phyloP scores from a whole-genome alignment of 805 yeast species.

The Metschnikowia matae region DNA sequence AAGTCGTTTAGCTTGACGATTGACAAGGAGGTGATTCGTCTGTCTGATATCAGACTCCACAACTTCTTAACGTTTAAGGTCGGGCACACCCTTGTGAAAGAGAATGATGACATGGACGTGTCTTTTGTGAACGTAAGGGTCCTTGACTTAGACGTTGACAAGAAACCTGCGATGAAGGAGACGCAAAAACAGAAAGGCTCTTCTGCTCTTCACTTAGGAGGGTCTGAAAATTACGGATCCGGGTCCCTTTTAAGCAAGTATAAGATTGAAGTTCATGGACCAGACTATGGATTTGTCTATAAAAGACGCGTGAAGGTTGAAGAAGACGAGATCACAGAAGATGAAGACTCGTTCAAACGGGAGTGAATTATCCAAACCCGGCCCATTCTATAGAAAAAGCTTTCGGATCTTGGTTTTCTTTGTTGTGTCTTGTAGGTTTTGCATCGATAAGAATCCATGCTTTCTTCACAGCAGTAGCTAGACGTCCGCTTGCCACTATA shows the following conservation, averaged over 20 bases:
- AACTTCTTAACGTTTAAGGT: slow-evolving; percentile 29
- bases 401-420: slow-evolving; percentile 17
- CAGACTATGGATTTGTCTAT: slow-evolving; percentile 16
- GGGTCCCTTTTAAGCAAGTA: slow-evolving; percentile 37
- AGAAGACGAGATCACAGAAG: slow-evolving; percentile 26
- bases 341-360: slow-evolving; percentile 5
- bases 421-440: slow-evolving; percentile 13
- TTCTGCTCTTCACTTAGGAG: slow-evolving; percentile 39
- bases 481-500: slow-evolving; percentile 78
- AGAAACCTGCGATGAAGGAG: slow-evolving; percentile 19
- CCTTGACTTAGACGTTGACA: slow-evolving; percentile 18
- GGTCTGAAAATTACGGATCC: slow-evolving; percentile 45
- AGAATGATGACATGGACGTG: slow-evolving; percentile 26
- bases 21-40: slow-evolving; percentile 18
- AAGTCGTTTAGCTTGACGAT: slow-evolving; percentile 21
- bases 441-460: slow-evolving; percentile 58
- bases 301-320: slow-evolving; percentile 32
- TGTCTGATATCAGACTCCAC: slow-evolving; percentile 16
- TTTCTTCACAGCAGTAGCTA: slow-evolving; percentile 91
- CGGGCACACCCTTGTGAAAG: slow-evolving; percentile 14
- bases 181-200: slow-evolving; percentile 41
- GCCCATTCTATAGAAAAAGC: slow-evolving; percentile 92
- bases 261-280: slow-evolving; percentile 18
- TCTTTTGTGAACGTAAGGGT: slow-evolving; percentile 20
- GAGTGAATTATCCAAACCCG: slow-evolving; percentile 63